Percentiles rank a stretch among this genome's conserved stretches.
These are phyloP conservation scores for Pseudonectria foliicola DNA, from an alignment of 2,329 filamentous ascomycete genomes.

Conservation along the genomic window DNA sequence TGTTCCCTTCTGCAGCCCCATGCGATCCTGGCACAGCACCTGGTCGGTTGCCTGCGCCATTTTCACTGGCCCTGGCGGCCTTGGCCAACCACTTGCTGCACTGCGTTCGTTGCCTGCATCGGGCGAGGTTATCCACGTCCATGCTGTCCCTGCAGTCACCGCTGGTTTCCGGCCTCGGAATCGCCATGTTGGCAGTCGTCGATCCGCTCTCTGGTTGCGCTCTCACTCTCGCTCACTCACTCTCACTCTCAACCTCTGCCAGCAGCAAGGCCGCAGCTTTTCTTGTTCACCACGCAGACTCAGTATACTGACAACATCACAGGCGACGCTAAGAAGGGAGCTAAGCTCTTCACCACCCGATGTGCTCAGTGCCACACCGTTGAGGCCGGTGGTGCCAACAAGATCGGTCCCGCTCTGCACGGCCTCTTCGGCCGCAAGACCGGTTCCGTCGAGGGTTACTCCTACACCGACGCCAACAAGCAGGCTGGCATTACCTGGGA, in stretches of 20 bases:
- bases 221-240: too few species aligned
- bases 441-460: slow-evolving; percentile 82
- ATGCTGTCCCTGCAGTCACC: too few species aligned
- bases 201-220: too few species aligned
- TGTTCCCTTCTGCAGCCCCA: neutral
- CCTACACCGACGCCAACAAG: slow-evolving; percentile 99
- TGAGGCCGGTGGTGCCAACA: slow-evolving; percentile 85
- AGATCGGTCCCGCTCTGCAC: slow-evolving; percentile 95
- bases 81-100: too few species aligned
- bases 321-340: slow-evolving; percentile 96
- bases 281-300: slow-evolving; percentile 1
- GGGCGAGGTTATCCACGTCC: too few species aligned
- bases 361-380: slow-evolving; percentile 98
- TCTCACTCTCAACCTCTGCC: too few species aligned
- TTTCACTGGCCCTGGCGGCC: slow-evolving; percentile 21
- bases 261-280: neutral
- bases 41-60: slow-evolving; percentile 25
- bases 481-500: slow-evolving; percentile 86
- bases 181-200: too few species aligned
- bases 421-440: slow-evolving; percentile 97
- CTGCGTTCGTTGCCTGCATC: too few species aligned
- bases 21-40: slow-evolving; percentile 6
- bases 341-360: slow-evolving; percentile 97
- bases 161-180: too few species aligned
- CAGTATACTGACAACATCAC: slow-evolving; percentile 20